Evolutionary conservation across 2,329 filamentous ascomycete genomes (phyloP), one percentile per base, ranked within the genome.

Genomic region (Colletotrichum shisoi): DNA sequence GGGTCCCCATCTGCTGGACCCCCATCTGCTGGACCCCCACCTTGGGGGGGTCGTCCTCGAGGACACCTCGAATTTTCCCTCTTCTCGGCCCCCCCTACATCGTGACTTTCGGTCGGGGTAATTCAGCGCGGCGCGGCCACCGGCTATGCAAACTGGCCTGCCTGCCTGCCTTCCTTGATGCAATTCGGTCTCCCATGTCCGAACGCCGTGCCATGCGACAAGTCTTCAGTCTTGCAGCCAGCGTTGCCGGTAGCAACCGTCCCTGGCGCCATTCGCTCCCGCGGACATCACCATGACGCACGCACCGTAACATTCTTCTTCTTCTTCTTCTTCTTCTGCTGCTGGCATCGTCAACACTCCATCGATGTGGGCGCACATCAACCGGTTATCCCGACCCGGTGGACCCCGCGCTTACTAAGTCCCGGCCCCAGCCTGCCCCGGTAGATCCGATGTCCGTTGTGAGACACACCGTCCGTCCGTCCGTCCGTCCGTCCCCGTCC

Each of bases 371-470:
- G 37, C 21, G 45, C 17, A n/a, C 52, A 34, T 17, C 8, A 37
- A 9, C 21, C 53, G 59, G 59, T 21, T 42, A 42, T 31, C 54
- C 54, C 40, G 48, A 67, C 11, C n/a, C 34, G 15, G 53, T 54
- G 40, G 48, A 17, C 46, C 53, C 42, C 46, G 57, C 48, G 61
- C 64, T 67, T 54, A 67, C 54, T 59, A 49, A 64, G 44, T 63
- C 48, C 48, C 64, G 54, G 54, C 53, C 17, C 42, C 42, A 54
- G 21, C 24, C 48, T 46, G 48, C 42, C 61, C 64, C 61, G 54
- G 56, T 39, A 60, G 54, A 67, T 67, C 64, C 64, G 54, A 60
- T 53, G 48, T 56, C 54, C 61, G 54, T 58, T 53, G 46, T 57
- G 37, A 57, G 45, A 67, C 34, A 67, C 34, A 44, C 24, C 54